phyloP scores from a whole-genome alignment of 192 early-diverging fungal species.

The Spizellomyces sp. region DNA sequence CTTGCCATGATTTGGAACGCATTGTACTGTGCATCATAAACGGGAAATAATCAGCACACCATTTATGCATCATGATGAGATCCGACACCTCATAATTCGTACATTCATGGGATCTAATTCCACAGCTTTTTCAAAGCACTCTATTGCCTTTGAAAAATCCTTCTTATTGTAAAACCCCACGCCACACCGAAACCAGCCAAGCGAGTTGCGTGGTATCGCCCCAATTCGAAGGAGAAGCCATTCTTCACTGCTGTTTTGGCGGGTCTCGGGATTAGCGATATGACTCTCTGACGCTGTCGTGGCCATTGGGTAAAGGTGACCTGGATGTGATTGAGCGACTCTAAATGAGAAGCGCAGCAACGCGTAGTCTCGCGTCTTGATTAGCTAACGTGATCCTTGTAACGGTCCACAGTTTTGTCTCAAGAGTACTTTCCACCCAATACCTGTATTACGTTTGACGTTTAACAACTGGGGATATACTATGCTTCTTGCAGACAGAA shows the following conservation, averaged over 20 bases:
- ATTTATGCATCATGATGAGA: too few species aligned
- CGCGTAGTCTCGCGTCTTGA: too few species aligned
- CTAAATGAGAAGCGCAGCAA: too few species aligned
- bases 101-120: constrained; percentile 62
- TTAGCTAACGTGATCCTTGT: too few species aligned
- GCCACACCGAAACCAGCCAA: constrained; percentile 66
- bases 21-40: constrained; percentile 51
- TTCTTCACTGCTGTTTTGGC: constrained; percentile 40
- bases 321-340: too few species aligned
- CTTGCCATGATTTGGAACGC: constrained; percentile 65
- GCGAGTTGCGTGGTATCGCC: constrained; percentile 55
- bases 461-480: too few species aligned
- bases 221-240: constrained; percentile 61
- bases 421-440: too few species aligned
- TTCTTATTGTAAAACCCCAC: constrained; percentile 69
- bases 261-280: not conserved
- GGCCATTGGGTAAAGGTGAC: too few species aligned
- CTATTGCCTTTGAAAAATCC: constrained; percentile 58
- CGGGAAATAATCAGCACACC: not conserved
- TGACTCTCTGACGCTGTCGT: too few species aligned
- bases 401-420: too few species aligned
- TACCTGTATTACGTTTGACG: too few species aligned
- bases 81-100: constrained; percentile 7
- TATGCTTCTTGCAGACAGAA: too few species aligned
- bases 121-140: constrained; percentile 62